phyloP scores from a whole-genome alignment of 2,329 filamentous ascomycete species.

The Xylariaceae sp. region DNA sequence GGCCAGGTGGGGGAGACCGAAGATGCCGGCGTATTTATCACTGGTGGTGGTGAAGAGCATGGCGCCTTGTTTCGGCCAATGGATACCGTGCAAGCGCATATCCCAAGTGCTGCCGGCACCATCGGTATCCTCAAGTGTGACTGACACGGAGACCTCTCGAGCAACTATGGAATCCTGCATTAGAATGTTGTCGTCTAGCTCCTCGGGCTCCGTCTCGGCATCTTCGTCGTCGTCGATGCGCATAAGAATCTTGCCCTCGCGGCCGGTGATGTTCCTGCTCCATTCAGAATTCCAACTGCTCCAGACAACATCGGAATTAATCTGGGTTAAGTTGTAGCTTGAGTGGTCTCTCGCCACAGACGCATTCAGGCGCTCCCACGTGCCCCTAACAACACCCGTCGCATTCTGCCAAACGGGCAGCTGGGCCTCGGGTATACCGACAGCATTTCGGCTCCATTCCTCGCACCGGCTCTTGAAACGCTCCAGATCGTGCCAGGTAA shows the following conservation, averaged over 20 bases:
- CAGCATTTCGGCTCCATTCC: conserved; percentile 54
- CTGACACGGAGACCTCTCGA: conserved; percentile 64
- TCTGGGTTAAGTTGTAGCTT: conserved; percentile 60
- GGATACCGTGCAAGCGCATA: conserved; percentile 75
- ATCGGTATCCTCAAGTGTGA: conserved; percentile 69
- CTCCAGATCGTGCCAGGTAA: conserved; percentile 71
- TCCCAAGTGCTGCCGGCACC: conserved; percentile 72
- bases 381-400: conserved; percentile 71
- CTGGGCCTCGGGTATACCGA: conserved; percentile 39
- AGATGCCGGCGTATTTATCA: conserved; percentile 90
- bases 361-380: conserved; percentile 62
- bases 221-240: conserved; percentile 56
- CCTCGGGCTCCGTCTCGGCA: conserved; percentile 40
- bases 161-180: conserved; percentile 49
- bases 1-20: conserved; percentile 79
- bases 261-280: conserved; percentile 76
- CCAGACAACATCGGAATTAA: conserved; percentile 65
- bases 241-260: conserved; percentile 64
- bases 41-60: conserved; percentile 84
- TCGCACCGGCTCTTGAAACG: conserved; percentile 62
- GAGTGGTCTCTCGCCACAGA: conserved; percentile 43
- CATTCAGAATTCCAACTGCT: conserved; percentile 56
- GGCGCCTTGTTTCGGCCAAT: conserved; percentile 77
- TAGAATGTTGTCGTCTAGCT: conserved; percentile 31
- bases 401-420: conserved; percentile 69